phyloP scores from a whole-genome alignment of 176 grass and related monocot genomes.

The Carex littledalei region DNA sequence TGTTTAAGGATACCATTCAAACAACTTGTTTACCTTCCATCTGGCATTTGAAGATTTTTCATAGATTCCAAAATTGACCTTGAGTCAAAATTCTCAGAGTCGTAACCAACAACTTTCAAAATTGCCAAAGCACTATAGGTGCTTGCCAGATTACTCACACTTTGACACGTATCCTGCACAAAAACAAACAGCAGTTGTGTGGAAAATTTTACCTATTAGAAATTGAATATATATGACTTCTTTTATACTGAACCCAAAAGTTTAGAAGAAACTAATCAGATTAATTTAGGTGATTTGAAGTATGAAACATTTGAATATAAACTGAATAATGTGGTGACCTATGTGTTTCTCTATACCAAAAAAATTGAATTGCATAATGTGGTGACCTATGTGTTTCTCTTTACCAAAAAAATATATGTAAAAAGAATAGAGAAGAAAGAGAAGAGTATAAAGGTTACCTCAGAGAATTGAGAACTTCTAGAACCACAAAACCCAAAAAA shows the following conservation, averaged over 20 bases:
- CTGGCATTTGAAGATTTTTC: slow-evolving; percentile 69
- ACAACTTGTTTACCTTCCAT: slow-evolving; percentile 65
- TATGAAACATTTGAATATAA: neutral
- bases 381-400: neutral
- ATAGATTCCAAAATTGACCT: slow-evolving; percentile 57
- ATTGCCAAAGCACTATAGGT: slow-evolving; percentile 82
- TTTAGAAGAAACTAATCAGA: slow-evolving; percentile 20
- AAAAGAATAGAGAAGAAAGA: neutral
- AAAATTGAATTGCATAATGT: too few species aligned
- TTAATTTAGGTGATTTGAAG: neutral
- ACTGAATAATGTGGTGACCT: neutral
- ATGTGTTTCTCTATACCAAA: neutral
- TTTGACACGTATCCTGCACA: slow-evolving; percentile 42
- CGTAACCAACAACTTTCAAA: slow-evolving; percentile 68
- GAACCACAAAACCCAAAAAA: slow-evolving; percentile 95
- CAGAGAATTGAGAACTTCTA: slow-evolving; percentile 55
- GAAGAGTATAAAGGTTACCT: slow-evolving; percentile 26
- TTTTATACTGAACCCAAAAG: neutral
- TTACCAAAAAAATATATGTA: neutral
- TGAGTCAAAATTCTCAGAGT: slow-evolving; percentile 50
- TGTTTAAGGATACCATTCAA: neutral
- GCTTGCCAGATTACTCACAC: slow-evolving; percentile 82
- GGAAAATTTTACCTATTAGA: neutral
- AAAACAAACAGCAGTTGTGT: neutral
- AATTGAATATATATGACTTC: neutral